These are phyloP conservation scores for Saturnispora besseyi DNA, from an alignment of 805 yeast genomes.

Conservation along the genomic window DNA sequence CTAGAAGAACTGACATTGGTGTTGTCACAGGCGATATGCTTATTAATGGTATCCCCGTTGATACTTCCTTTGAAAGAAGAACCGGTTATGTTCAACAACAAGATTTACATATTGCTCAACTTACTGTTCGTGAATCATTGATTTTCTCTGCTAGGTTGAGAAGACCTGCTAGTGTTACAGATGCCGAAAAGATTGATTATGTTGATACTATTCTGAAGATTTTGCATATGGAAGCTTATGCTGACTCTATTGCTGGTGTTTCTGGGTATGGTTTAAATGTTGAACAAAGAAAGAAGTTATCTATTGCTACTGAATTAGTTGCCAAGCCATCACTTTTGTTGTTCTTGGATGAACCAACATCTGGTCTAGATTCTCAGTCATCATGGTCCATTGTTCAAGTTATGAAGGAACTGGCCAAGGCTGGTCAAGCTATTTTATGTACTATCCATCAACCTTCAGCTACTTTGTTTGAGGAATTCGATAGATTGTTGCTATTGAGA, in stretches of 20 bases:
- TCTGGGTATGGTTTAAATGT: conserved; percentile 44
- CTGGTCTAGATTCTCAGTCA: conserved; percentile 48
- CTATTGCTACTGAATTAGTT: conserved; percentile 47
- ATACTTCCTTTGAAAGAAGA: conserved; percentile 41
- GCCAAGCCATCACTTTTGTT: conserved; percentile 43
- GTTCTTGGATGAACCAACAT: conserved; percentile 53
- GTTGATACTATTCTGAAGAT: conserved; percentile 34
- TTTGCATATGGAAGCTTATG: conserved; percentile 36
- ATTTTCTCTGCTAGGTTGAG: conserved; percentile 41
- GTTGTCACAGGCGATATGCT: conserved; percentile 51
- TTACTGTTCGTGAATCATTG: conserved; percentile 43
- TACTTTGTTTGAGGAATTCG: conserved; percentile 36
- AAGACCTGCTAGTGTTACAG: conserved; percentile 36
- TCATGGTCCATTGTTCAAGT: conserved; percentile 51
- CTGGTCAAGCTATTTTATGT: conserved; percentile 50
- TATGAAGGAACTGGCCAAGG: conserved; percentile 38
- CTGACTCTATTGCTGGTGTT: conserved; percentile 43
- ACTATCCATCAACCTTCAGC: conserved; percentile 49
- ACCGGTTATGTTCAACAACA: conserved; percentile 53
- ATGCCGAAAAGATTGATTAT: conserved; percentile 34
- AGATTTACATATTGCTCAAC: conserved; percentile 40
- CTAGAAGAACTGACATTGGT: conserved; percentile 44
- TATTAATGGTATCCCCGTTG: conserved; percentile 43
- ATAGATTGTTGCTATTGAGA: conserved; percentile 29
- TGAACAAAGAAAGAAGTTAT: conserved; percentile 44